Conservation (phyloP, 192 early-diverging fungal species). For the Glomus cerebriforme region DNA sequence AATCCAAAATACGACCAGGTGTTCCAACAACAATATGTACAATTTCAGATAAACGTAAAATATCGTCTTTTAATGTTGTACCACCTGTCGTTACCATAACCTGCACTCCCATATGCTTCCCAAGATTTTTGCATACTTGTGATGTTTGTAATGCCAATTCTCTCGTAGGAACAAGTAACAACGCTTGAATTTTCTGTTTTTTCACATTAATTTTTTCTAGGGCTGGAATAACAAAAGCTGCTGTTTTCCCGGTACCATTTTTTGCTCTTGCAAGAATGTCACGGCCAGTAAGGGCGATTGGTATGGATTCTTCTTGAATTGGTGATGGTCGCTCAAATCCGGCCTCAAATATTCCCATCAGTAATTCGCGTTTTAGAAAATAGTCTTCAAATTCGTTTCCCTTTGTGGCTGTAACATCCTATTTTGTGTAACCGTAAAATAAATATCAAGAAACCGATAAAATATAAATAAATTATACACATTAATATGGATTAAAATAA, state of each 20-base stretch:
- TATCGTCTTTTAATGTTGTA: slow-evolving; percentile 97
- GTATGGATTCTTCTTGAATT: slow-evolving; percentile 99
- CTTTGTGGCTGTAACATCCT: slow-evolving; percentile 95
- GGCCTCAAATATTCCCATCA: slow-evolving; percentile 99
- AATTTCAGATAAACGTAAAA: slow-evolving; percentile 87
- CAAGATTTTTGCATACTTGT: slow-evolving; percentile 96
- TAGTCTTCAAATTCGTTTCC: slow-evolving; percentile 99
- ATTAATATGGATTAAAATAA: too few relatives aligned
- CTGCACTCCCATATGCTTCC: slow-evolving; percentile 94
- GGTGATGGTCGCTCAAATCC: slow-evolving; percentile 97
- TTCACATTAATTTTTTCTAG: slow-evolving; percentile 91
- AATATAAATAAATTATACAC: neutral
- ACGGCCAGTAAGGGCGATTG: slow-evolving; percentile 91
- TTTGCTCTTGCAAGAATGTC: slow-evolving; percentile 97
- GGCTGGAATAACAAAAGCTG: slow-evolving; percentile 95
- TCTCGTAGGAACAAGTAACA: slow-evolving; percentile 94
- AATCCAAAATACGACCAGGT: slow-evolving; percentile 94
- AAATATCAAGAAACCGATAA: neutral
- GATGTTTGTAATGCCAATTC: slow-evolving; percentile 99
- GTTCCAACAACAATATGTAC: slow-evolving; percentile 98
- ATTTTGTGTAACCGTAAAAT: neutral
- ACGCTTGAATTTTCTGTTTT: slow-evolving; percentile 86
- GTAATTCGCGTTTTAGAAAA: slow-evolving; percentile 91
- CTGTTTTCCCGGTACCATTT: slow-evolving; percentile 95
- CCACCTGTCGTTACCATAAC: slow-evolving; percentile 99